Percentiles rank a stretch among this genome's conserved stretches.
phyloP scores from a whole-genome alignment of 2,329 filamentous ascomycete genomes.

The Pyrenochaeta sp. region DNA sequence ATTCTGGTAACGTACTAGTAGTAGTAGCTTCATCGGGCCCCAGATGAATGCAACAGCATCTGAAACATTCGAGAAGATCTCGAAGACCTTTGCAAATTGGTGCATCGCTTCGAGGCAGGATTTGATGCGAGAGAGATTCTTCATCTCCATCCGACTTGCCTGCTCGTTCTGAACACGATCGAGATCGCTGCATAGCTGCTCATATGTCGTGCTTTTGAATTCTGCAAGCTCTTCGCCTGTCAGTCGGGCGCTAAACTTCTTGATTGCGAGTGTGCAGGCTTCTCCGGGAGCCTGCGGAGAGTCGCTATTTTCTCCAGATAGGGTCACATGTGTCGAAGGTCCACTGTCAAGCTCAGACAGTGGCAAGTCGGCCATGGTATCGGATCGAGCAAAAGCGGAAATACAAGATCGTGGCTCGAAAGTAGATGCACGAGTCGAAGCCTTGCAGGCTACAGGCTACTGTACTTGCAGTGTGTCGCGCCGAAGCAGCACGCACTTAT shows the following conservation, averaged over 20 bases:
- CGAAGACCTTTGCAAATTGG: constrained; percentile 47
- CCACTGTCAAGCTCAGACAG: constrained; percentile 18
- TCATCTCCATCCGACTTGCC: constrained; percentile 2
- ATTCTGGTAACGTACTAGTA: constrained; percentile 27
- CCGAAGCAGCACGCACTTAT: no score
- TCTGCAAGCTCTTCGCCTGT: constrained; percentile 14
- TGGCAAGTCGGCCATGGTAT: no score
- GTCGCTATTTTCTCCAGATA: constrained; percentile 5
- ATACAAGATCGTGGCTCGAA: no score
- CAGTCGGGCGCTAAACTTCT: constrained; percentile 20
- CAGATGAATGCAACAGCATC: constrained; percentile 43
- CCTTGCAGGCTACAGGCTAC: no score
- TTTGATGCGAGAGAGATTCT: constrained; percentile 14
- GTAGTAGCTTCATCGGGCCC: constrained; percentile 50
- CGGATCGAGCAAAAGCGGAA: no score
- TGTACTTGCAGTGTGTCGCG: no score
- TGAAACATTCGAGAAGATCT: constrained; percentile 45
- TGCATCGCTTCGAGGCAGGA: constrained; percentile 43
- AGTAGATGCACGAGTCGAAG: no score
- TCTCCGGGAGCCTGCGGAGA: neutral
- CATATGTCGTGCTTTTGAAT: constrained; percentile 27
- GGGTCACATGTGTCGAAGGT: constrained; percentile 20
- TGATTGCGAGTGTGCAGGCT: constrained; percentile 10
- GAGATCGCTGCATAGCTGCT: neutral
- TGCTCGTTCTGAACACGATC: neutral